phyloP scores from a whole-genome alignment of 2,329 filamentous ascomycete species.

The Fusarium acutatum region DNA sequence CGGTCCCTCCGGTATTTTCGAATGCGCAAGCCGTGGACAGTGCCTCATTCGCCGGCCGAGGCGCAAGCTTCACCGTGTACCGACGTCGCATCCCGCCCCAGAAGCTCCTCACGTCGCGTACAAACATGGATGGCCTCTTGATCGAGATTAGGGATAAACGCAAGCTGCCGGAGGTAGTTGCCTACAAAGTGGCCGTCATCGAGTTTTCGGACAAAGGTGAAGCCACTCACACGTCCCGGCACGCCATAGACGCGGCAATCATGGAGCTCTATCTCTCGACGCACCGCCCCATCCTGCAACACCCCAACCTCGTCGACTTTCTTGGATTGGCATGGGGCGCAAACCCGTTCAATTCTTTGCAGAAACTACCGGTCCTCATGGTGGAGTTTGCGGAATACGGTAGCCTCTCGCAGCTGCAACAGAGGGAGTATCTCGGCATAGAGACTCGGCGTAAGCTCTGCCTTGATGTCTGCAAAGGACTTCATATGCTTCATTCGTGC shows the following conservation, averaged over 20 bases:
- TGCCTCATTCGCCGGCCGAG: not conserved
- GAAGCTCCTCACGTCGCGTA: not conserved
- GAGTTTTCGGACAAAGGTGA: not conserved
- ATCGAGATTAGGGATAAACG: not conserved
- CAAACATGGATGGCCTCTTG: not conserved
- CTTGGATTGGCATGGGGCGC: not conserved
- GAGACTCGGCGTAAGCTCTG: not conserved
- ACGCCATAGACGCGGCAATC: not conserved
- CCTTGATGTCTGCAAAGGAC: not conserved
- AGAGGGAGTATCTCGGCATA: not conserved
- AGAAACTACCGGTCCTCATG: not conserved
- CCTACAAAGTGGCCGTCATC: not conserved
- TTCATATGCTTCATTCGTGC: not conserved
- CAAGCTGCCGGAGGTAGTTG: not conserved
- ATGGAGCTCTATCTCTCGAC: not conserved
- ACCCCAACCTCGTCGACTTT: not conserved
- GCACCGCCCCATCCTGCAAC: not conserved
- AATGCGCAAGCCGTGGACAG: not conserved
- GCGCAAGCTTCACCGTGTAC: not conserved
- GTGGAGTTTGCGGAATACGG: not conserved
- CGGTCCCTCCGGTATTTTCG: not conserved
- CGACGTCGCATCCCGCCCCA: not conserved
- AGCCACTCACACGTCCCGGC: not conserved
- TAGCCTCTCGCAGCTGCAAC: not conserved
- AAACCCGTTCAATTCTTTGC: not conserved